Percentiles rank a stretch among this genome's conserved stretches.
These are phyloP conservation scores for Diaporthe vexans DNA, from an alignment of 2,329 filamentous ascomycete genomes.

Conservation along the genomic window DNA sequence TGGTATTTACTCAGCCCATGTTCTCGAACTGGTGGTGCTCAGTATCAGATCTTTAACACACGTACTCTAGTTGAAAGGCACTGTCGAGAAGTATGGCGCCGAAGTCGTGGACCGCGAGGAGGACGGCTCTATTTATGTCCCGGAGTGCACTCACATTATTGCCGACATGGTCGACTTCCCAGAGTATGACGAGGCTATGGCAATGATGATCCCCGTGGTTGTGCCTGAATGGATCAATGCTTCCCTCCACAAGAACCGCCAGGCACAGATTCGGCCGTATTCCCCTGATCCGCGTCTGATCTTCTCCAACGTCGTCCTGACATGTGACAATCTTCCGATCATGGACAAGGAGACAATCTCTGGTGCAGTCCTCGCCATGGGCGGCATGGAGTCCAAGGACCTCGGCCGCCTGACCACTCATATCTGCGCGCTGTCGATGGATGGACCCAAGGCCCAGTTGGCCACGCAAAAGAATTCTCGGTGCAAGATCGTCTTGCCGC, in stretches of 20 bases:
- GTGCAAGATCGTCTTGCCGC: conserved; percentile 89
- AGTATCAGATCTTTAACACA: conserved; percentile 9
- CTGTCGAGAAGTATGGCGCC: conserved; percentile 65
- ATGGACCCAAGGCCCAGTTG: conserved; percentile 78
- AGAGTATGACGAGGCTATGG: conserved; percentile 82
- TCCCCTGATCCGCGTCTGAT: conserved; percentile 93
- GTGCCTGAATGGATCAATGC: conserved; percentile 83
- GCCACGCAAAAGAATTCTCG: conserved; percentile 76
- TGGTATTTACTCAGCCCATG: background rate
- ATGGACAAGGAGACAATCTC: conserved; percentile 93
- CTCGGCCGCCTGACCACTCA: conserved; percentile 86
- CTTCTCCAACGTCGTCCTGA: conserved; percentile 86
- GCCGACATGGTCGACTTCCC: conserved; percentile 90
- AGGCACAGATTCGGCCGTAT: conserved; percentile 84
- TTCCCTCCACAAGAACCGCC: conserved; percentile 77
- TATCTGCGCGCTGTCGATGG: conserved; percentile 84
- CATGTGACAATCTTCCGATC: conserved; percentile 85
- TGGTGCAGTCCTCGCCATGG: conserved; percentile 89
- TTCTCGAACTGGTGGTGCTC: background rate
- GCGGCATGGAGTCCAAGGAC: conserved; percentile 82
- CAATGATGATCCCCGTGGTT: conserved; percentile 86
- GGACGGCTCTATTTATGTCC: conserved; percentile 63
- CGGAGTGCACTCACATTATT: conserved; percentile 68
- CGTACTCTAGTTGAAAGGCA: conserved; percentile 55
- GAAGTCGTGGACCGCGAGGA: conserved; percentile 61